Conservation (phyloP, 805 yeast species). For the Schwanniomyces pseudopolymorphus region DNA sequence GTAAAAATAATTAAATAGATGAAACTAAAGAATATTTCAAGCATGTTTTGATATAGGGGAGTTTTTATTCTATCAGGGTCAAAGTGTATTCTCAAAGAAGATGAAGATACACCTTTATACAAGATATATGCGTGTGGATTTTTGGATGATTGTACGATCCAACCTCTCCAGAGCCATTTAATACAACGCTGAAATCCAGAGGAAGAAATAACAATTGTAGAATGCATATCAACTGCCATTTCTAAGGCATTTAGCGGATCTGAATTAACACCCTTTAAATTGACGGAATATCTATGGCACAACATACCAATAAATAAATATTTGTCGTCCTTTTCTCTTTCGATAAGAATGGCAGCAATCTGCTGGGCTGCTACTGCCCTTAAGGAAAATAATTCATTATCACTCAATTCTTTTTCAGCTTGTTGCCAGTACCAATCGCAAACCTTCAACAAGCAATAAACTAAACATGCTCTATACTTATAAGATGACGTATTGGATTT, state of each 20-base stretch:
- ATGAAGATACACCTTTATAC: constrained; percentile 58
- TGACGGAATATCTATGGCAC: constrained; percentile 71
- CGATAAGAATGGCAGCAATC: constrained; percentile 70
- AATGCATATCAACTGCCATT: constrained; percentile 82
- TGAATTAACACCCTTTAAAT: constrained; percentile 59
- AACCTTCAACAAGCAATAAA: constrained; percentile 74
- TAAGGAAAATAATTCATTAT: constrained; percentile 59
- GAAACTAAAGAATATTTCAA: constrained; percentile 68
- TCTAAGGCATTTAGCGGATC: constrained; percentile 76
- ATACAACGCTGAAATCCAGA: constrained; percentile 84
- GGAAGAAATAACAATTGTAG: constrained; percentile 72
- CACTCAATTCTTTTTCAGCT: constrained; percentile 59
- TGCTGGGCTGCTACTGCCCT: constrained; percentile 72
- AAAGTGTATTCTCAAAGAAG: constrained; percentile 60
- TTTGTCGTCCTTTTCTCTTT: constrained; percentile 54
- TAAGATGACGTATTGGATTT: constrained; percentile 51
- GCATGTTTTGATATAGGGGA: constrained; percentile 74
- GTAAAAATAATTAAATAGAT: constrained; percentile 64
- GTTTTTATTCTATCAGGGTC: constrained; percentile 83
- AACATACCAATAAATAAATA: constrained; percentile 72
- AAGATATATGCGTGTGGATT: constrained; percentile 70
- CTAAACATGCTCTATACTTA: constrained; percentile 65
- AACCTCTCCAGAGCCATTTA: constrained; percentile 91
- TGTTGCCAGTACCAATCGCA: constrained; percentile 73
- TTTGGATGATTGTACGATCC: constrained; percentile 74